phyloP scores from a whole-genome alignment of 1,139 yeast species.

The Geotrichum klebahnii region DNA sequence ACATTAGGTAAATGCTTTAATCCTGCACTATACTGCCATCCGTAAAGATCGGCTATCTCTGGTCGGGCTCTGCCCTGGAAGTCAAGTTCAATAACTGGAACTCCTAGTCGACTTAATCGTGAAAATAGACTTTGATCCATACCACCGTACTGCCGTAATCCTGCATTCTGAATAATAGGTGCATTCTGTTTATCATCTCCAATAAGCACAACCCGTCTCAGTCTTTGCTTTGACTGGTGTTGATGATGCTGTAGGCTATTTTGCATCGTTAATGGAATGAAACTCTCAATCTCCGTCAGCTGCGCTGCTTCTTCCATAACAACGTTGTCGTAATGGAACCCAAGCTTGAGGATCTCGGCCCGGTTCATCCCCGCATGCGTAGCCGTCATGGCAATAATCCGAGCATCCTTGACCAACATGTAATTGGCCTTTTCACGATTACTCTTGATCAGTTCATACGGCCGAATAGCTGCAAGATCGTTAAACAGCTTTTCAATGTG shows the following conservation, averaged over 20 bases:
- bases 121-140: slow-evolving; percentile 33
- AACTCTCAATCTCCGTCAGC: slow-evolving; percentile 38
- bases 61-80: slow-evolving; percentile 34
- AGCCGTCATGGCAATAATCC: slow-evolving; percentile 39
- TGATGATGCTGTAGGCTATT: not conserved
- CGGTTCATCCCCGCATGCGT: slow-evolving; percentile 32
- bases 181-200: slow-evolving; percentile 38
- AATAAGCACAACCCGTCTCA: slow-evolving; percentile 36
- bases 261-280: slow-evolving; percentile 33
- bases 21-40: slow-evolving; percentile 28
- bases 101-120: slow-evolving; percentile 33
- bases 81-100: slow-evolving; percentile 28
- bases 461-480: slow-evolving; percentile 36
- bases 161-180: slow-evolving; percentile 29
- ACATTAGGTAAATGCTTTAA: not conserved
- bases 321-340: slow-evolving; percentile 34
- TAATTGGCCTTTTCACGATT: slow-evolving; percentile 29
- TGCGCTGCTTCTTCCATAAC: slow-evolving; percentile 41
- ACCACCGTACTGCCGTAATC: slow-evolving; percentile 24
- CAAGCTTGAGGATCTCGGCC: slow-evolving; percentile 26
- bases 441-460: slow-evolving; percentile 35
- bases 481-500: slow-evolving; percentile 32
- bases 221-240: slow-evolving; percentile 3
- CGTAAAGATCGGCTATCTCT: slow-evolving; percentile 30
- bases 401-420: slow-evolving; percentile 34